A percentile compares a stretch with the other conserved stretches of the same genome.
phyloP scores from a whole-genome alignment of 139 green algal genomes.

The Chlorella sp. region DNA sequence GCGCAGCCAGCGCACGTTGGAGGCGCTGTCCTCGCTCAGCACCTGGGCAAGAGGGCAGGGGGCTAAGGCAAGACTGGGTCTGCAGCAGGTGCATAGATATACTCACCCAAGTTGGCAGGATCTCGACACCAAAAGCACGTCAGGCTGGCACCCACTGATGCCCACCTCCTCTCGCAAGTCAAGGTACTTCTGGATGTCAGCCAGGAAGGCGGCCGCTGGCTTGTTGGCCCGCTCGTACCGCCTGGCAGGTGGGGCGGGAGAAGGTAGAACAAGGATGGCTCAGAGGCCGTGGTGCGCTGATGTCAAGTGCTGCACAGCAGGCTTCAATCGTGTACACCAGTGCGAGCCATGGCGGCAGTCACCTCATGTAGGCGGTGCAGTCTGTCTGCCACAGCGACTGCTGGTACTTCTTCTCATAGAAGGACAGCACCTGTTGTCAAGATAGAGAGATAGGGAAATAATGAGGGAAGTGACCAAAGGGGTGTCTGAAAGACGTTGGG shows the following conservation, averaged over 20 bases:
- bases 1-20: constrained; percentile 89
- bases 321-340: too few species aligned
- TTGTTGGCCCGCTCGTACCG: constrained; percentile 92
- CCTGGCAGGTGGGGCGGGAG: too few species aligned
- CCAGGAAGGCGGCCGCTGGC: constrained; percentile 79
- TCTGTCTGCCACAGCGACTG: constrained; percentile 26
- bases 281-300: too few species aligned
- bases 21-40: constrained; percentile 78
- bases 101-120: too few species aligned
- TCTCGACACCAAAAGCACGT: too few species aligned
- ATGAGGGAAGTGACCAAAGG: too few species aligned
- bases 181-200: constrained; percentile 84
- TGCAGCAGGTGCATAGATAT: neutral
- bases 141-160: too few species aligned
- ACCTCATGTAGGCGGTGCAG: constrained; percentile 32
- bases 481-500: too few species aligned
- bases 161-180: constrained; percentile 70
- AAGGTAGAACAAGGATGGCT: too few species aligned
- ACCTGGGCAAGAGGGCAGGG: constrained; percentile 40
- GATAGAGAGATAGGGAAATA: too few species aligned
- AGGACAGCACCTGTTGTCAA: constrained; percentile 8
- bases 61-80: neutral
- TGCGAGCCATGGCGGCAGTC: too few species aligned
- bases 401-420: constrained; percentile 81
- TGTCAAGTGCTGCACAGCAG: too few species aligned